Evolutionary conservation across 2,329 filamentous ascomycete genomes (phyloP).

Genomic region (Fusarium sulawesiense): DNA sequence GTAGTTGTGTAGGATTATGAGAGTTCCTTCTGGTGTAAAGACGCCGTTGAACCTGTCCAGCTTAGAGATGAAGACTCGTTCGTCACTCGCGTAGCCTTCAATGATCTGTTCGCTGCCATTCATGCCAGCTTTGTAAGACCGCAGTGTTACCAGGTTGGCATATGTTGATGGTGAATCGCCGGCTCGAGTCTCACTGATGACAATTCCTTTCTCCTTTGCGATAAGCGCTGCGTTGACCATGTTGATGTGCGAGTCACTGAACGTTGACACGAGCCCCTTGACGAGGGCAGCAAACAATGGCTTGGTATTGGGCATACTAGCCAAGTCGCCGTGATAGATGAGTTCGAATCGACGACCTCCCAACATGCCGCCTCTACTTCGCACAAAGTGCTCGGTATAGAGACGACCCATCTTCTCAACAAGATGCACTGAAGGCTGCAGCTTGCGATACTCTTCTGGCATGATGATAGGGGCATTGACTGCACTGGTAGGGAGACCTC

Average conservation of each 20-base stretch:
- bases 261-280: slow-evolving; percentile 77
- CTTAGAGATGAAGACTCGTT: slow-evolving; percentile 75
- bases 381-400: slow-evolving; percentile 80
- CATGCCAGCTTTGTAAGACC: slow-evolving; percentile 58
- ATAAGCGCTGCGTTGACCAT: slow-evolving; percentile 84
- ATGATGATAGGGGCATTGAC: slow-evolving; percentile 86
- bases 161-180: slow-evolving; percentile 74
- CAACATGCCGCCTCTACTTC: slow-evolving; percentile 56
- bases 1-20: slow-evolving; percentile 85
- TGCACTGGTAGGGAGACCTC: slow-evolving; percentile 78
- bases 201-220: slow-evolving; percentile 80
- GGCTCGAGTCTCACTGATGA: slow-evolving; percentile 78
- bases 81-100: slow-evolving; percentile 74
- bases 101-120: slow-evolving; percentile 59
- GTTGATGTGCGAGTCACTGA: slow-evolving; percentile 78
- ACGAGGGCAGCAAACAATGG: slow-evolving; percentile 83
- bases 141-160: slow-evolving; percentile 76
- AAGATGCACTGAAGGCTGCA: slow-evolving; percentile 80
- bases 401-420: slow-evolving; percentile 83
- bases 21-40: slow-evolving; percentile 77
- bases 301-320: slow-evolving; percentile 77
- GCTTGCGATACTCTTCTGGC: slow-evolving; percentile 80
- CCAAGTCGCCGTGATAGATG: slow-evolving; percentile 80
- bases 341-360: slow-evolving; percentile 79
- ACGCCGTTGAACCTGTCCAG: slow-evolving; percentile 79